These are phyloP conservation scores for Phytopythium montanum DNA, from an alignment of 352 stramenopile species.

Conservation along the genomic window DNA sequence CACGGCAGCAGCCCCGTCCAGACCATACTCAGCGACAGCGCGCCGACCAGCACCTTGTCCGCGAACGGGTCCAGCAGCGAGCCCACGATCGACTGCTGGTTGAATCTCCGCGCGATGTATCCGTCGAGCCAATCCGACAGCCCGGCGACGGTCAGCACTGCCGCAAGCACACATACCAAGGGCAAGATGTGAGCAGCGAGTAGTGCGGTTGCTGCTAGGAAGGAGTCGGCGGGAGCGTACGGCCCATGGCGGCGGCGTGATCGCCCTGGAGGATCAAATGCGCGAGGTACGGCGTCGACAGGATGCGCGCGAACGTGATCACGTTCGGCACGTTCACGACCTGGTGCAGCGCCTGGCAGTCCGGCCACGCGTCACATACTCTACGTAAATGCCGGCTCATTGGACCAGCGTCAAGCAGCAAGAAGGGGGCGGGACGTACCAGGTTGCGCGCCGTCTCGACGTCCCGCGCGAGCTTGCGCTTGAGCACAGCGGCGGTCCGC, in stretches of 20 bases:
- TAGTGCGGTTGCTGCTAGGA: neutral
- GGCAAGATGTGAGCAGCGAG: neutral
- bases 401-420: too few relatives aligned
- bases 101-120: slow-evolving; percentile 71
- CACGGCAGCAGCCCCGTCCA: slow-evolving; percentile 59
- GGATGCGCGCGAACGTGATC: slow-evolving; percentile 76
- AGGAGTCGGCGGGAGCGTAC: slow-evolving; percentile 26
- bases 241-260: slow-evolving; percentile 57
- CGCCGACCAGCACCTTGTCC: slow-evolving; percentile 78
- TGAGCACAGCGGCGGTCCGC: slow-evolving; percentile 29
- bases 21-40: slow-evolving; percentile 73
- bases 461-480: slow-evolving; percentile 47
- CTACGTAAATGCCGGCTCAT: too few relatives aligned
- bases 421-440: slow-evolving; percentile 14
- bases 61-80: slow-evolving; percentile 82
- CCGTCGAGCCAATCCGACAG: slow-evolving; percentile 82
- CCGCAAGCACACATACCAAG: neutral
- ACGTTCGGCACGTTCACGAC: slow-evolving; percentile 76
- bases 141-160: slow-evolving; percentile 68
- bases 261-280: slow-evolving; percentile 70
- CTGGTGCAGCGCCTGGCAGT: slow-evolving; percentile 51
- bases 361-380: neutral
- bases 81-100: slow-evolving; percentile 76
- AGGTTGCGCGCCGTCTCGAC: slow-evolving; percentile 43
- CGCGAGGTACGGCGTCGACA: slow-evolving; percentile 71